phyloP scores from a whole-genome alignment of 2,329 filamentous ascomycete genomes.

The Didymella exigua region DNA sequence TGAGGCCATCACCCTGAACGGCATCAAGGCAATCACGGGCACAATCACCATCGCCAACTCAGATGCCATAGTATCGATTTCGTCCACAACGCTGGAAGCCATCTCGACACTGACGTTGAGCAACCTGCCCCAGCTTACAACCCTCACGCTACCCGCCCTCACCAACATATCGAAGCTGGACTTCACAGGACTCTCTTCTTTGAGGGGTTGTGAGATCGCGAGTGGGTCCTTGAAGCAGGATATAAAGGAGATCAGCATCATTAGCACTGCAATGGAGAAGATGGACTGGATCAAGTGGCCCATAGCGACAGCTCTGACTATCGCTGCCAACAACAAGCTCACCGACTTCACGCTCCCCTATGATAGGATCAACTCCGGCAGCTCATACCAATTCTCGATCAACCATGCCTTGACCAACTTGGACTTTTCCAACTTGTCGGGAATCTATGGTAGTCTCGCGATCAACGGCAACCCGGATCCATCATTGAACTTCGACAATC shows the following conservation, averaged over 20 bases:
- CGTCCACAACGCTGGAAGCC: conserved; percentile 20
- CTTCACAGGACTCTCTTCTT: conserved; percentile 14
- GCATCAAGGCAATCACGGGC: conserved; percentile 19
- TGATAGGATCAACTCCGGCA: conserved; percentile 20
- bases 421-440: conserved; percentile 15
- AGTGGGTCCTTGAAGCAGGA: conserved; percentile 14
- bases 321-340: conserved; percentile 26
- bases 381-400: conserved; percentile 17
- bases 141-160: conserved; percentile 23
- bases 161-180: conserved; percentile 22
- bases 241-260: conserved; percentile 24
- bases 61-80: conserved; percentile 19
- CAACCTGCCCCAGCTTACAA: conserved; percentile 27
- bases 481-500: conserved; percentile 15
- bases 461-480: conserved; percentile 16
- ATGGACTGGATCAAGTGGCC: conserved; percentile 34
- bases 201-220: conserved; percentile 20
- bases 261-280: conserved; percentile 22
- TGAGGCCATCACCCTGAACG: conserved; percentile 22
- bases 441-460: conserved; percentile 24
- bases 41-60: conserved; percentile 22
- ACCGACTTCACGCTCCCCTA: conserved; percentile 21
- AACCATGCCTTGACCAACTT: conserved; percentile 19
- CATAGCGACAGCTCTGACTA: conserved; percentile 19
- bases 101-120: conserved; percentile 20